phyloP scores from a whole-genome alignment of 306 rosid species.

The Ochetophila trinervis region DNA sequence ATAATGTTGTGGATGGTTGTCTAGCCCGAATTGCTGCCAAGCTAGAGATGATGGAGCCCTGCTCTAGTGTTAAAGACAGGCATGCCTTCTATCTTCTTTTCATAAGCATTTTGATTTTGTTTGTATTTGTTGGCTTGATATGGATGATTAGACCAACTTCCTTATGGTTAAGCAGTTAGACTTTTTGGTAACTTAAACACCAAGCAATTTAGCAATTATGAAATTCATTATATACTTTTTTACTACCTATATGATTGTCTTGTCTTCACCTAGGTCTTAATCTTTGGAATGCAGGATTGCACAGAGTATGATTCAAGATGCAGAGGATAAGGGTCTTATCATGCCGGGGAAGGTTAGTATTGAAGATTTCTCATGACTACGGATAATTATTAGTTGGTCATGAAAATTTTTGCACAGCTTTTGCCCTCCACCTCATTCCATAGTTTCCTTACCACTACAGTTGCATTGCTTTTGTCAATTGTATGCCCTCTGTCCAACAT shows the following conservation, averaged over 20 bases:
- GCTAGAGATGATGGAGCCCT: slow-evolving; percentile 70
- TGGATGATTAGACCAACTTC: no score
- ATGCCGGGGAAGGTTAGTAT: slow-evolving; percentile 75
- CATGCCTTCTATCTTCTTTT: slow-evolving; percentile 1
- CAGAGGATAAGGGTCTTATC: slow-evolving; percentile 71
- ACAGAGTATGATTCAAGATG: slow-evolving; percentile 77
- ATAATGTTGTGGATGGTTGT: slow-evolving; percentile 66
- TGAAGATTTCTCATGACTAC: not conserved
- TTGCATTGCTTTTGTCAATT: not conserved
- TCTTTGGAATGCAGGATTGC: slow-evolving; percentile 50
- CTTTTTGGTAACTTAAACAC: not conserved
- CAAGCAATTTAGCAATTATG: slow-evolving; percentile 1
- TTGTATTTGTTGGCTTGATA: no score
- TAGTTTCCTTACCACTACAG: not conserved
- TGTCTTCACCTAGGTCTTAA: not conserved
- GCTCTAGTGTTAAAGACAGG: slow-evolving; percentile 81
- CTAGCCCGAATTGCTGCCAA: slow-evolving; percentile 74
- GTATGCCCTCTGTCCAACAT: not conserved
- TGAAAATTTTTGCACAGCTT: not conserved
- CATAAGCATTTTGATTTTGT: not conserved
- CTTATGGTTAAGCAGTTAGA: not conserved
- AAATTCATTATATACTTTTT: not conserved
- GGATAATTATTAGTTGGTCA: slow-evolving; percentile 2
- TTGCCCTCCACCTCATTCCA: not conserved
- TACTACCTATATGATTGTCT: not conserved